These are phyloP conservation scores for Hibiscus trionum DNA, from an alignment of 345 rosid genomes.

Conservation along the genomic window DNA sequence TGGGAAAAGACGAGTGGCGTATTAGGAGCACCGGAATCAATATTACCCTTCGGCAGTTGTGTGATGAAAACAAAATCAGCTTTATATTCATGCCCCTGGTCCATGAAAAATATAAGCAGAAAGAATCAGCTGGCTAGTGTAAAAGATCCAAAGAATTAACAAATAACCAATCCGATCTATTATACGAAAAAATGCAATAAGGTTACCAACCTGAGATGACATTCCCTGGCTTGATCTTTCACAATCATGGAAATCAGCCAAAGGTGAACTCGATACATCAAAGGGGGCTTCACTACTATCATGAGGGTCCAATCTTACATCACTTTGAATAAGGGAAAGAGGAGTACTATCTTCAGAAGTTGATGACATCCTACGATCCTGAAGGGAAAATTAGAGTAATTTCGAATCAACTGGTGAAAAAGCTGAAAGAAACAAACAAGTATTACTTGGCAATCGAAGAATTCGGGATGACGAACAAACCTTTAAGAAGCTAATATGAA, in stretches of 20 bases:
- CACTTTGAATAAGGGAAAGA: conserved; percentile 31
- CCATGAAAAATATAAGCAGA: conserved; percentile 9
- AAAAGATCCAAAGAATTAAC: not conserved
- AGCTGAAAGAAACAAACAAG: not conserved
- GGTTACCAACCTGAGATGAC: conserved; percentile 54
- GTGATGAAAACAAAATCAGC: conserved; percentile 77
- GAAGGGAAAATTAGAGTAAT: conserved; percentile 14
- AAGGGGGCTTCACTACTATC: conserved; percentile 35
- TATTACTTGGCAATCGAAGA: not conserved
- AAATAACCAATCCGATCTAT: not conserved
- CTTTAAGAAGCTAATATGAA: not conserved
- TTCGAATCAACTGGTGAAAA: not conserved
- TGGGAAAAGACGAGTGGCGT: conserved; percentile 50
- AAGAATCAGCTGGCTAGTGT: not conserved
- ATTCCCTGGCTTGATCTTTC: conserved; percentile 59
- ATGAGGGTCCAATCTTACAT: conserved; percentile 43
- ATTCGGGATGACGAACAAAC: not conserved
- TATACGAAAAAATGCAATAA: not conserved
- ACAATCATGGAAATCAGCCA: conserved; percentile 63
- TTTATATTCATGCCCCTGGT: conserved; percentile 45
- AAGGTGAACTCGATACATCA: conserved; percentile 55
- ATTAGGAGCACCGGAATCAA: conserved; percentile 29
- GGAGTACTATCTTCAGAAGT: conserved; percentile 25
- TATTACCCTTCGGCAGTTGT: conserved; percentile 28
- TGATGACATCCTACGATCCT: conserved; percentile 36